These are phyloP conservation scores for Linnemannia hyalina DNA, from an alignment of 192 early-diverging fungal species.

Conservation along the genomic window DNA sequence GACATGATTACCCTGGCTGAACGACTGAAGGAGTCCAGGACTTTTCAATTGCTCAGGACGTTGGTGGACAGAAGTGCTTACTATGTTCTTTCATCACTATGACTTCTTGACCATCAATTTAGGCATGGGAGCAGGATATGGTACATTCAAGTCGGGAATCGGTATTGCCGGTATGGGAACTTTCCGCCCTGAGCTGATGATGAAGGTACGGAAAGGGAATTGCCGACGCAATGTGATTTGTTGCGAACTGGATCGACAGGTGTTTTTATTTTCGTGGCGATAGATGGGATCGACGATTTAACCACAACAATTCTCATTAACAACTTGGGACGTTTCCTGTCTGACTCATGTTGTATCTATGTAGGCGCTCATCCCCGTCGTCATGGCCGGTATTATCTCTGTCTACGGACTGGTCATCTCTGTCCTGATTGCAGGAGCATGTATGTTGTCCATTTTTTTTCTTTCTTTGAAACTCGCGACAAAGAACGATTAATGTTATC, in stretches of 20 bases:
- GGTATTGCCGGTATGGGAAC: constrained; percentile 96
- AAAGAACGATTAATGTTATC: background rate
- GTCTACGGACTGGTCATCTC: constrained; percentile 98
- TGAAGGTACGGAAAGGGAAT: constrained; percentile 65
- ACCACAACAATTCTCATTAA: background rate
- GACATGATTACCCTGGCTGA: background rate
- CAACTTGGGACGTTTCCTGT: background rate
- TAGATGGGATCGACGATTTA: background rate
- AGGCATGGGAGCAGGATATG: constrained; percentile 97
- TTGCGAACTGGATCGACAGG: background rate
- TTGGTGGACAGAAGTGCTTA: background rate
- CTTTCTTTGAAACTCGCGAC: background rate
- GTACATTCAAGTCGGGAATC: constrained; percentile 97
- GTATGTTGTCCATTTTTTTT: constrained; percentile 66
- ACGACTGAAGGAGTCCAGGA: background rate
- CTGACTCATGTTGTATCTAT: background rate
- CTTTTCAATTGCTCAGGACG: background rate
- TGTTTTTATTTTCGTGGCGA: background rate
- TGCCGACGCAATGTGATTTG: background rate
- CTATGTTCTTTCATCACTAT: background rate
- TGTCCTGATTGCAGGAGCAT: constrained; percentile 87
- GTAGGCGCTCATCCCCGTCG: constrained; percentile 90
- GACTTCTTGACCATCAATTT: background rate
- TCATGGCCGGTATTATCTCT: constrained; percentile 99
- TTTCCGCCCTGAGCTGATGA: constrained; percentile 91